These are phyloP conservation scores for Populus hybrid DNA, from an alignment of 441 rosid genomes.

Conservation along the genomic window DNA sequence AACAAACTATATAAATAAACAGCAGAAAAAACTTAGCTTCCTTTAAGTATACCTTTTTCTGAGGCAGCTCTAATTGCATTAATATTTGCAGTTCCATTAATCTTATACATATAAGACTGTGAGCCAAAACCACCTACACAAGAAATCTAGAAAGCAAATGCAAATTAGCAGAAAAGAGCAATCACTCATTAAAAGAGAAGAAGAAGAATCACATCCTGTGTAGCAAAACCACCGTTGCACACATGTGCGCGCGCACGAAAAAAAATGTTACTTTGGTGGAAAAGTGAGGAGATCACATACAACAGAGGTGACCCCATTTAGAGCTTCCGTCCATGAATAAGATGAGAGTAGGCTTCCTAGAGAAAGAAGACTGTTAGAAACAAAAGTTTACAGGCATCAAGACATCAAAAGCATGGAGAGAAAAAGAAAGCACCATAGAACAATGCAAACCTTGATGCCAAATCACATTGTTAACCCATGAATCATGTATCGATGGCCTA, in stretches of 20 bases:
- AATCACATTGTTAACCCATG: conserved; percentile 72
- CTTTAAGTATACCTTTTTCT: conserved; percentile 59
- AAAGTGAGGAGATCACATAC: conserved; percentile 42
- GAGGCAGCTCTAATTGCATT: conserved; percentile 91
- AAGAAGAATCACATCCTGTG: background rate
- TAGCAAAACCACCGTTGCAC: background rate
- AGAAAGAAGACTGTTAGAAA: background rate
- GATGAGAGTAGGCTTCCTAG: conserved; percentile 84
- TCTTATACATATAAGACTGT: conserved; percentile 87
- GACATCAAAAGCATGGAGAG: conserved; percentile 5
- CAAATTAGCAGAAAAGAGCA: conserved; percentile 21
- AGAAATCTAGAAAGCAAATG: conserved; percentile 56
- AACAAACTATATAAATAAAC: background rate
- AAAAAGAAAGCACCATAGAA: conserved; percentile 9
- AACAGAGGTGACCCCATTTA: conserved; percentile 79
- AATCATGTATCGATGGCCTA: conserved; percentile 59
- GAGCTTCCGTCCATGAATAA: conserved; percentile 82
- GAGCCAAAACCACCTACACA: conserved; percentile 98
- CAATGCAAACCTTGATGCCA: conserved; percentile 80
- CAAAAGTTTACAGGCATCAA: conserved; percentile 13
- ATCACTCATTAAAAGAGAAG: background rate
- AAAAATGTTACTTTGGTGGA: background rate
- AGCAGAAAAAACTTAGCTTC: background rate
- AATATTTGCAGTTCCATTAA: conserved; percentile 93
- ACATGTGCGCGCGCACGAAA: background rate